A percentile compares a stretch with the other conserved stretches of the same genome.
Evolutionary conservation across 306 rosid species (phyloP).

Genomic region (Quercus robur): DNA sequence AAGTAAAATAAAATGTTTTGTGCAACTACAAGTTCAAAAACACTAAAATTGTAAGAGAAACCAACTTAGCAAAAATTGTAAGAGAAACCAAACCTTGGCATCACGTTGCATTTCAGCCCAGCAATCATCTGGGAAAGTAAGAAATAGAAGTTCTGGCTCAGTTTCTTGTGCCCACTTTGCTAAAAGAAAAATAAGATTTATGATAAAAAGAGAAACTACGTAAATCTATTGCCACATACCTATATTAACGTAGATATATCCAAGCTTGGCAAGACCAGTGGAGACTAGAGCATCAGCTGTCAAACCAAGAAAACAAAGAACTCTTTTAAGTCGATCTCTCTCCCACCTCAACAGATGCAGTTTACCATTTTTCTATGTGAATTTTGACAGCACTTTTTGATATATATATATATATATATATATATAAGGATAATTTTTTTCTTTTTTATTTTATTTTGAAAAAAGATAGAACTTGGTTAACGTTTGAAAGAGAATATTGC

Average conservation of each 20-base stretch:
- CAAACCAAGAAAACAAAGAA: conserved; percentile 18
- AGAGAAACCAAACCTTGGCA: too few species aligned
- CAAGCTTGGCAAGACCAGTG: conserved; percentile 85
- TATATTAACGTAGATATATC: conserved; percentile 42
- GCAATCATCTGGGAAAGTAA: too few species aligned
- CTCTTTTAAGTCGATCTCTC: neutral
- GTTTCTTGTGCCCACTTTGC: conserved; percentile 2
- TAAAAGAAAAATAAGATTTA: neutral
- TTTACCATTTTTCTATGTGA: neutral
- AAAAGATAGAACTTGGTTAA: too few species aligned
- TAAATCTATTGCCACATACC: neutral
- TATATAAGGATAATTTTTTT: too few species aligned
- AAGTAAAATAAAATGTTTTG: neutral
- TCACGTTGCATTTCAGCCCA: too few species aligned
- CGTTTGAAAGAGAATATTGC: too few species aligned
- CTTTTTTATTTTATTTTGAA: too few species aligned
- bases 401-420: too few species aligned
- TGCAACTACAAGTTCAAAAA: neutral
- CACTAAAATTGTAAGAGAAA: too few species aligned
- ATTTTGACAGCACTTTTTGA: neutral
- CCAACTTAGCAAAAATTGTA: neutral
- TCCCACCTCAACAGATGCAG: neutral
- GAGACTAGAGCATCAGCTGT: conserved; percentile 93
- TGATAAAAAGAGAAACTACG: neutral
- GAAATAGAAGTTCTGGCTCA: neutral